Evolutionary conservation across 2,329 filamentous ascomycete genomes (phyloP), one percentile per base, ranked within the genome.

Genomic region (Claviceps quebecensis): DNA sequence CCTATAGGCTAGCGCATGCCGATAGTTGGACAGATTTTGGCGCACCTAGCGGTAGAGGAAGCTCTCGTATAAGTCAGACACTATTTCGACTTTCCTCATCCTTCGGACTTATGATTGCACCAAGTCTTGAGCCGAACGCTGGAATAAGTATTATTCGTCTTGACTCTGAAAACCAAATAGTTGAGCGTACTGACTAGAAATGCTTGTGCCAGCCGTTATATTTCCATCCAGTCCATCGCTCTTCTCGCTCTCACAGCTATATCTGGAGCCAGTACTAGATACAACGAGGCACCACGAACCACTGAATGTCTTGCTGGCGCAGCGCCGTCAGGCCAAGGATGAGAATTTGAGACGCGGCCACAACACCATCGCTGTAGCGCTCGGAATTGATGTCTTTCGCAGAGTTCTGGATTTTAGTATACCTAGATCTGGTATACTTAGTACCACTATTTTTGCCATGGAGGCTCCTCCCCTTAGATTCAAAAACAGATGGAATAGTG

Each of bases 311-410:
- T 43, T 23, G 26, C 29, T 45, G 4, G 34, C 48, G 16, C 23
- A 47, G n/a, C 41, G 36, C 17, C 44, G 26, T 43, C 47, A 41
- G 4, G 29, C 38, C 6, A 44, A 29, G 23, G 29, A 40, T 14
- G 80, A 87, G 41, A 69, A 75, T 13, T 78, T 84, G 52, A 80
- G 78, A 49, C 86, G 19, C 8, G 34, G 95, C 61, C 80, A 86
- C 59, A 77, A 78, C 41, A 80, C 88, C 29, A 69, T 98, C 51
- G 89, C 90, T 8, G 71, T 83, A 16, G 93, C 93, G 2, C 73
- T 97, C 49, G 78, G 86, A n/a, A 75, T 97, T 54, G 82, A 95
- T 61, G 81, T 80, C 45, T 72, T 78, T 34, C 73, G 76, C 26
- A 79, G 80, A 55, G 71, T 95, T 14, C 72, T 95, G 34, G 74